Evolutionary conservation across 2,329 filamentous ascomycete species (phyloP), one percentile per base, ranked within the genome.

Genomic region (Trichoderma oligosporum): DNA sequence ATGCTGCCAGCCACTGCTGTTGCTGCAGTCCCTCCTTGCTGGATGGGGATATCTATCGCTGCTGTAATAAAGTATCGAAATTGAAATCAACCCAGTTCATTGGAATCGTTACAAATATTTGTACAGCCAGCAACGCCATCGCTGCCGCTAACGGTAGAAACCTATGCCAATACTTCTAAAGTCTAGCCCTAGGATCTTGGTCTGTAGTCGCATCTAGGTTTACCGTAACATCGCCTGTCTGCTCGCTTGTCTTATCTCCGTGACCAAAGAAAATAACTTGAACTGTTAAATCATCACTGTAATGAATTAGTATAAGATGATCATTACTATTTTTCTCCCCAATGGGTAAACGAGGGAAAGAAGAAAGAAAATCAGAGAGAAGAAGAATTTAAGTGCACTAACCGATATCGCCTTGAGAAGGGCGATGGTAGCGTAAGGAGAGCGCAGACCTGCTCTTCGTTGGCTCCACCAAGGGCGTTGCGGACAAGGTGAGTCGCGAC

Each of bases 221-320:
- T 58, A 96, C 72, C 4, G 87, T 82, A 4, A 97, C 87, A 61
- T 87, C 86, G 33, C 92, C 91, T 12, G 52, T 46, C 52, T 55
- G 45, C 12, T 54, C 49, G 52, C 52, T 46, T 27, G 82, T 88
- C 70, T 86, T 86, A 53, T 86, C 78, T 33, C 87, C 84, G 64
- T 96, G 84, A 60, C 94, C 94, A 67, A 99, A 99, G 81, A 99
- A 99, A 68, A 99, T 96, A 60, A 99, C 94, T 72, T 99, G 91
- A 14, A 99, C 93, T 0, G 94, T 99, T 61, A 99, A 76, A 70
- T 99, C 94, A 70, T 99, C 94, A 64, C 91, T 93, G 41, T 5
- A 45, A 35, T 42, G 9, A 55, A 44, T 65, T 46, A 66, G 66
- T 60, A 60, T 39, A 24, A 2, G 11, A 4, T n/a, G n/a, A n/a